Evolutionary conservation across 169 alveolate species (phyloP).

Genomic region (Toxoplasma gondii): DNA sequence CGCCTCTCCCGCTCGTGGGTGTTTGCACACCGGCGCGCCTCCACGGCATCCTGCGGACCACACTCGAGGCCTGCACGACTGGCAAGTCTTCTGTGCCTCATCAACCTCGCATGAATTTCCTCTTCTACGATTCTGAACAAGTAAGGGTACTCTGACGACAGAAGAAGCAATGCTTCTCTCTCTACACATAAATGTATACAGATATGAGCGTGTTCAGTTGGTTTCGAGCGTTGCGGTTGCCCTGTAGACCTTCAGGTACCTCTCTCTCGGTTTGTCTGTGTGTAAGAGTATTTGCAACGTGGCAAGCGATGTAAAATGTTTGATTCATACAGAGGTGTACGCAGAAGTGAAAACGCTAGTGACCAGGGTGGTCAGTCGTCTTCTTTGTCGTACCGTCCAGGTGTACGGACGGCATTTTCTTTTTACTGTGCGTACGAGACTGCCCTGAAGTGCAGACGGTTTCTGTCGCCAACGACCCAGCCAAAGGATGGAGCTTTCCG

Average conservation of each 20-base stretch:
- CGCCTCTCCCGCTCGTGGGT: slow-evolving; percentile 32
- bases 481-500: too few relatives aligned
- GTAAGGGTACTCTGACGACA: not conserved
- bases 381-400: not conserved
- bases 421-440: too few relatives aligned
- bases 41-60: not conserved
- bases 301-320: too few relatives aligned
- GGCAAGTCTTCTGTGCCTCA: not conserved
- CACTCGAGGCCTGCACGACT: slow-evolving; percentile 4
- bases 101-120: not conserved
- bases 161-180: not conserved
- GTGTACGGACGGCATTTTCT: not conserved
- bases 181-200: not conserved
- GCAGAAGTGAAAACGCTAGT: not conserved
- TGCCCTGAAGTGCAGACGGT: too few relatives aligned
- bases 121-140: slow-evolving; percentile 24
- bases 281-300: too few relatives aligned
- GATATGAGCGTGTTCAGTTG: not conserved
- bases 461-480: too few relatives aligned
- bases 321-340: too few relatives aligned
- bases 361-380: not conserved
- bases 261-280: too few relatives aligned
- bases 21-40: slow-evolving; percentile 24
- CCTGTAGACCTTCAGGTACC: too few relatives aligned
- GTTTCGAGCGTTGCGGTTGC: too few relatives aligned